phyloP scores from a whole-genome alignment of 208 protist genomes.

The Leishmania braziliensis region DNA sequence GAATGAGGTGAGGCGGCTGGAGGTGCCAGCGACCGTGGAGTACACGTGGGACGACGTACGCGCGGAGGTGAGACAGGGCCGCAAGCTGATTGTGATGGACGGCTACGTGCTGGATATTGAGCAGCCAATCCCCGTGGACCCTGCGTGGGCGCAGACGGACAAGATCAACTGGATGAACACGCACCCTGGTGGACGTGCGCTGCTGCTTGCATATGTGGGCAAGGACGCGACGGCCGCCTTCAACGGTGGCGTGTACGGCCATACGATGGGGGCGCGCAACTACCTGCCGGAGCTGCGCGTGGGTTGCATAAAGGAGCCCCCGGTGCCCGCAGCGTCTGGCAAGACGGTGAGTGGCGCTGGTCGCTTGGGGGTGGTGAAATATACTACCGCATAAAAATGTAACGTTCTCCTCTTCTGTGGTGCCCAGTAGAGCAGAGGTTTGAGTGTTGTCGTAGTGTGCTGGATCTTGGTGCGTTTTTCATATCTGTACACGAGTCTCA shows the following conservation, averaged over 20 bases:
- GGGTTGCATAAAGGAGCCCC: conserved; percentile 7
- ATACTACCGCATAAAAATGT: neutral
- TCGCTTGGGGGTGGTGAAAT: neutral
- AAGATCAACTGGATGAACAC: conserved; percentile 56
- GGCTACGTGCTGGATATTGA: conserved; percentile 68
- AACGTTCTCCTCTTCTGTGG: neutral
- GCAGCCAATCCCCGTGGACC: conserved; percentile 45
- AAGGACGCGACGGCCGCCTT: conserved; percentile 82
- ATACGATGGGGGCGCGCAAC: conserved; percentile 62
- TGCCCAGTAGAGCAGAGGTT: neutral
- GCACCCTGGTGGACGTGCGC: conserved; percentile 75
- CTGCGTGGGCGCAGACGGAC: conserved; percentile 48
- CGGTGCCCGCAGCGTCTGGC: neutral
- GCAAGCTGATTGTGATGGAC: conserved; percentile 63
- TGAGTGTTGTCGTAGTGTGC: neutral
- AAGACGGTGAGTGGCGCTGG: neutral
- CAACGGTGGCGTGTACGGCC: conserved; percentile 66
- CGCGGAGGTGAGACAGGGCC: conserved; percentile 45
- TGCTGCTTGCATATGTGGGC: conserved; percentile 69
- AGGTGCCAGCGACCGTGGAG: conserved; percentile 27
- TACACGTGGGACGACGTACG: conserved; percentile 68
- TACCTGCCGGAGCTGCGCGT: conserved; percentile 69
- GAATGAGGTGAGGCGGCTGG: conserved; percentile 39
- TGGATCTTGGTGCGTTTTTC: neutral
- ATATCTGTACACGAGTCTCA: neutral